Evolutionary conservation across 2,329 filamentous ascomycete genomes (phyloP).

Genomic region (Monilinia fructicola): DNA sequence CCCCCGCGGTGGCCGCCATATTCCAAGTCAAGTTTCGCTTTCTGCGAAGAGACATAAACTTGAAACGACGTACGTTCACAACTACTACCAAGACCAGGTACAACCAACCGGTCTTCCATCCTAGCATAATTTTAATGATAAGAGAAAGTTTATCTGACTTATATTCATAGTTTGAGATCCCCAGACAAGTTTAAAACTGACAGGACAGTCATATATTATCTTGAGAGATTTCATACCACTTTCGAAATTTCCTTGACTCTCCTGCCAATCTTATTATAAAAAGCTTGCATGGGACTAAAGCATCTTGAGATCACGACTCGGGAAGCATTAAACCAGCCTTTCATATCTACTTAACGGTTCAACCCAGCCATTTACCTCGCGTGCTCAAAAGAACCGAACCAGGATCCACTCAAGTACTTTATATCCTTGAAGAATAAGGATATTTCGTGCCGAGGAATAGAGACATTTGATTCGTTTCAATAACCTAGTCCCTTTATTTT

Average conservation of each 20-base stretch:
- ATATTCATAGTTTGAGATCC: constrained; percentile 4
- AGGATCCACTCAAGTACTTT: constrained; percentile 20
- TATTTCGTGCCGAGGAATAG: constrained; percentile 18
- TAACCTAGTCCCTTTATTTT: constrained; percentile 19
- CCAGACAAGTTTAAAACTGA: background rate
- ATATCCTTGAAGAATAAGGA: constrained; percentile 22
- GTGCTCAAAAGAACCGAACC: constrained; percentile 2
- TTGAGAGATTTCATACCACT: background rate
- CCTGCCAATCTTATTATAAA: constrained; percentile 24
- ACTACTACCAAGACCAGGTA: constrained; percentile 6
- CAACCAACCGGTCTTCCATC: constrained; percentile 12
- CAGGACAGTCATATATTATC: background rate
- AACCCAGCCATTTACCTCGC: constrained; percentile 8
- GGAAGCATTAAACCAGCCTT: constrained; percentile 12
- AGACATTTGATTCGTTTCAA: constrained; percentile 14
- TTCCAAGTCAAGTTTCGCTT: constrained; percentile 21
- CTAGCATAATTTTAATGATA: constrained; percentile 23
- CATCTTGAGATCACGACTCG: constrained; percentile 6
- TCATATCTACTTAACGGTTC: constrained; percentile 12
- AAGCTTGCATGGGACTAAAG: constrained; percentile 20
- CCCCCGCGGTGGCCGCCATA: constrained; percentile 16
- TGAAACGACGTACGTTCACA: constrained; percentile 23
- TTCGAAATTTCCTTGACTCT: constrained; percentile 22
- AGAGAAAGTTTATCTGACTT: constrained; percentile 9
- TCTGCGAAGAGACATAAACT: constrained; percentile 20